Base-by-base conservation (phyloP, 305 asterid genomes). In the Fraxinus dipetala region DNA sequence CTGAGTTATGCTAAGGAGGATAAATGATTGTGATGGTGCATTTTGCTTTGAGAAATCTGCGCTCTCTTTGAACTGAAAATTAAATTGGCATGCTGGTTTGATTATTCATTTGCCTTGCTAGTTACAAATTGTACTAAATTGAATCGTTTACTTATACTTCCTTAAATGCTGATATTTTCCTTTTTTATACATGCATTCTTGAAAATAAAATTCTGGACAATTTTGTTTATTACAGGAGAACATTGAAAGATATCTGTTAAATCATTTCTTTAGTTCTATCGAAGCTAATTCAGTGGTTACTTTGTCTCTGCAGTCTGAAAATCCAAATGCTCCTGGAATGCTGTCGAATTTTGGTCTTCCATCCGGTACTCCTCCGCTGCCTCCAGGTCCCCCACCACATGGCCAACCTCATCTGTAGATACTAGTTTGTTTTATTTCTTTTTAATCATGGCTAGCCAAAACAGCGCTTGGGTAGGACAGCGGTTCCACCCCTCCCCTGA, bases 301-400 rank as follows among this genome's bases (percentile, higher is more conserved):
- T 56, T 30, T 10, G 5, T 65, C 67, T 59, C 32, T 83, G 88
- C 97, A 96, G 95, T 70, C 98, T 59, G 99, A 98, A 85, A 94
- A 94, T 87, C 91, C 94, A 48, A 90, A 89, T 80, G 86, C 90
- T 72, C 88, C 91, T 10, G 91, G 91, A 84, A 91, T 92, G 94
- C 93, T 84, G n/a, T 84, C 94, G 30, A 91, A 84, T 87, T 96
- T 84, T 79, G 90, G 88, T 79, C 84, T 84, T 78, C 93, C 86
- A 51, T 88, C 98, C 1, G 98, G 98, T 79, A 90, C 93, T 87
- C 94, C 91, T 83, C 99, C 98, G 0, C 90, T 95, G 74, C 99
- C 99, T 24, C 99, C 98, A 2, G 99, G 99, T 0, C 99, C 98
- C 8, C 99, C 97, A 59, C 98, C 98, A 14, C 99, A 95, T 65